These are phyloP conservation scores for Plasmodium billcollinsi DNA, from an alignment of 169 alveolate genomes.

Conservation along the genomic window DNA sequence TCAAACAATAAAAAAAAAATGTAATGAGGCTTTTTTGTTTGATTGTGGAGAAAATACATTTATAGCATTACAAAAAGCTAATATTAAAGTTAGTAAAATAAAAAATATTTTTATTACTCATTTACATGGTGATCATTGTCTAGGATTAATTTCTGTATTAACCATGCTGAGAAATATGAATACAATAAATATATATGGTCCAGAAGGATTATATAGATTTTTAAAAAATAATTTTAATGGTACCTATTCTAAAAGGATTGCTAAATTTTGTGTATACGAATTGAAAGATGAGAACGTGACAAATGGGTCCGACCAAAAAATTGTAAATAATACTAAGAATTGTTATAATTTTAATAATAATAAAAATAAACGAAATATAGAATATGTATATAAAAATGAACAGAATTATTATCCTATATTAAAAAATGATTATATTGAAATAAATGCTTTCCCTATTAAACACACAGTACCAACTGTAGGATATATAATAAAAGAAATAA, in stretches of 20 bases:
- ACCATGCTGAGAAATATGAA: conserved; percentile 69
- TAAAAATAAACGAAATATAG: conserved; percentile 9
- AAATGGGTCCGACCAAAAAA: neutral
- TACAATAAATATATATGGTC: conserved; percentile 84
- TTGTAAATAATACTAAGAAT: neutral
- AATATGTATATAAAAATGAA: conserved; percentile 61
- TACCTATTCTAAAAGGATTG: conserved; percentile 39
- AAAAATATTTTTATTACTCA: conserved; percentile 87
- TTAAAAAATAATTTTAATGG: conserved; percentile 20
- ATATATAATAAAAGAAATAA: conserved; percentile 84
- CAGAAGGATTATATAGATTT: conserved; percentile 82
- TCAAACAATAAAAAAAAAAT: conserved; percentile 58
- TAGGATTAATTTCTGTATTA: conserved; percentile 85
- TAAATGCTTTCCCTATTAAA: conserved; percentile 80
- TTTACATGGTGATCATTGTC: conserved; percentile 90
- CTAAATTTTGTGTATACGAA: conserved; percentile 27
- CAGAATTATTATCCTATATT: conserved; percentile 69
- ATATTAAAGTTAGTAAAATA: conserved; percentile 68
- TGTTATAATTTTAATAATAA: neutral
- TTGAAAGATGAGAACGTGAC: neutral
- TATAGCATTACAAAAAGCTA: conserved; percentile 75
- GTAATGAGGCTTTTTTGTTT: conserved; percentile 80
- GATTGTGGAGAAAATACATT: conserved; percentile 87
- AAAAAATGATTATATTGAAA: conserved; percentile 77
- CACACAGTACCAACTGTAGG: conserved; percentile 91